Conservation (phyloP, 2,329 filamentous ascomycete genomes). For the Akanthomyces dipterigenus region DNA sequence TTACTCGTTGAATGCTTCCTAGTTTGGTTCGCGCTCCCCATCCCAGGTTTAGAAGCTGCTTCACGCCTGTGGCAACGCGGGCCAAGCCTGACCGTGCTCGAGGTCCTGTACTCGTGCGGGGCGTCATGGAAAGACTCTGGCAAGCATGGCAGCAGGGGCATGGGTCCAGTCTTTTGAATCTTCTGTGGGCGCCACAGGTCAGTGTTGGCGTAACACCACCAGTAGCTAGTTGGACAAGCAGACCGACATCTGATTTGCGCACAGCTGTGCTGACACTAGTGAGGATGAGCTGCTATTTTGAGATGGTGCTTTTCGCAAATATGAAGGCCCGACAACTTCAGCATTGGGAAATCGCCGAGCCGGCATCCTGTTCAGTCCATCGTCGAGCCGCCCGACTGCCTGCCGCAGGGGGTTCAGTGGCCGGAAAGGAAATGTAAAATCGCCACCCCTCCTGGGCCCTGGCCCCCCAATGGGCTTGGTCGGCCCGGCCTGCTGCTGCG, state of each 20-base stretch:
- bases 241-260: neutral
- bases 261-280: neutral
- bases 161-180: neutral
- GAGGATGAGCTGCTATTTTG: neutral
- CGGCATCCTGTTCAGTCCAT: neutral
- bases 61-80: neutral
- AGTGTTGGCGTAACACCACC: neutral
- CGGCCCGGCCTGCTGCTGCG: neutral
- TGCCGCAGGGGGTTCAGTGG: neutral
- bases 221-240: neutral
- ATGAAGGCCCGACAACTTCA: neutral
- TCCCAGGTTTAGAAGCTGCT: slow-evolving; percentile 1
- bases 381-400: neutral
- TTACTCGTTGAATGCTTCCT: slow-evolving; percentile 1
- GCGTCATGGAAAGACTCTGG: slow-evolving; percentile 2
- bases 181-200: neutral
- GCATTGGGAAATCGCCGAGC: neutral
- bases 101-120: neutral
- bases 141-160: neutral
- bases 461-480: neutral
- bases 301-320: neutral
- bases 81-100: neutral
- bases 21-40: neutral
- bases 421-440: neutral
- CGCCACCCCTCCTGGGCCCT: neutral